Conservation (phyloP, 805 yeast species). For the Monosporozyma unispora region DNA sequence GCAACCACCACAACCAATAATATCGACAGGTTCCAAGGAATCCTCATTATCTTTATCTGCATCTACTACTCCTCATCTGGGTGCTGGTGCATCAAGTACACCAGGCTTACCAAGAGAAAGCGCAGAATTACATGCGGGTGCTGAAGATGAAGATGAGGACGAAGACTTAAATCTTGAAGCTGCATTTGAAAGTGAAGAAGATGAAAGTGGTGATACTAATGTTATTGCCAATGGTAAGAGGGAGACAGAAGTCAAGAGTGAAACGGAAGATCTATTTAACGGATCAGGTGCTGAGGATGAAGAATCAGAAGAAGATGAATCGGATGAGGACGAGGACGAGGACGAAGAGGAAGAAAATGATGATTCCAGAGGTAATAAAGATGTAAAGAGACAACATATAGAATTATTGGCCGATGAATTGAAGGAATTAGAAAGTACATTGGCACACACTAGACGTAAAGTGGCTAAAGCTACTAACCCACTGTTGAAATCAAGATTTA, state of each 20-base stretch:
- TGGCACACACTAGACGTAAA: conserved; percentile 64
- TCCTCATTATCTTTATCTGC: neutral
- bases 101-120: neutral
- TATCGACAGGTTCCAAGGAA: neutral
- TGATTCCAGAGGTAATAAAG: conserved; percentile 43
- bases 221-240: conserved; percentile 18
- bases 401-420: conserved; percentile 81
- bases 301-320: conserved; percentile 40
- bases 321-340: conserved; percentile 36
- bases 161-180: conserved; percentile 52
- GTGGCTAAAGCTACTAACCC: conserved; percentile 70
- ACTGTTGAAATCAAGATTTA: conserved; percentile 76
- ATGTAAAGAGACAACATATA: conserved; percentile 52
- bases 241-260: conserved; percentile 23
- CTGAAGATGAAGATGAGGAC: conserved; percentile 32
- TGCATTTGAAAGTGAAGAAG: conserved; percentile 38
- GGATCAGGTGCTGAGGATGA: conserved; percentile 31
- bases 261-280: conserved; percentile 28
- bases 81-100: neutral
- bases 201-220: conserved; percentile 24
- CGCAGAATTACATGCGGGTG: conserved; percentile 8
- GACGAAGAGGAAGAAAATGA: conserved; percentile 44
- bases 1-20: neutral
- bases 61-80: neutral
- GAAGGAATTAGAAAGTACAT: conserved; percentile 66